Evolutionary conservation across 371 early-diverging fungal genomes (phyloP).

Genomic region (Quaeritorhiza haematococci): DNA sequence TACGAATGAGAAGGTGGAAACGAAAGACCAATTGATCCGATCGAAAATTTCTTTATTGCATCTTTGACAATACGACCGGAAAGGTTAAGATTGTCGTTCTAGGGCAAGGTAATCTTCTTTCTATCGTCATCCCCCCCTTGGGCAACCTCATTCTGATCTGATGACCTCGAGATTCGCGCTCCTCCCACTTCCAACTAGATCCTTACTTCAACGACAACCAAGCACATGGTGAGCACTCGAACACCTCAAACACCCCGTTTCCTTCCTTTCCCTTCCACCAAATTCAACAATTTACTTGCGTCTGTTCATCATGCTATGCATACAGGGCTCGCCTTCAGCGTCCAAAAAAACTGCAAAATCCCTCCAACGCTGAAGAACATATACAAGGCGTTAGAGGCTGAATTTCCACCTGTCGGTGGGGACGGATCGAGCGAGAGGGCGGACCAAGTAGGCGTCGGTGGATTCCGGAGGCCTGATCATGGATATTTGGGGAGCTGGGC

Average conservation of each 20-base stretch:
- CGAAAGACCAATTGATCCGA: constrained; percentile 65
- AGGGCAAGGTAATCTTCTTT: constrained; percentile 76
- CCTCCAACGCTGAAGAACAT: constrained; percentile 95
- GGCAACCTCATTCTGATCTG: not conserved
- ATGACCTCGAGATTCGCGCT: not conserved
- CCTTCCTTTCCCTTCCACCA: no score
- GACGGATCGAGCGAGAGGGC: no score
- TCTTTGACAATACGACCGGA: constrained; percentile 23
- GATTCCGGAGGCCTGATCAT: constrained; percentile 22
- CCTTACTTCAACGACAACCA: constrained; percentile 94
- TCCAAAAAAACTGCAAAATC: constrained; percentile 60
- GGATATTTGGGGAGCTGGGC: constrained; percentile 43
- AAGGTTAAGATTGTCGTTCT: constrained; percentile 81
- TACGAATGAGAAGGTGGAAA: constrained; percentile 42
- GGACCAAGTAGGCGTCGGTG: constrained; percentile 4
- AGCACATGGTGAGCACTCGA: constrained; percentile 86
- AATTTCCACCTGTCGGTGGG: no score
- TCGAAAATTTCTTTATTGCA: constrained; percentile 52
- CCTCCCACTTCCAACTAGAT: constrained; percentile 49
- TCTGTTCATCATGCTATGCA: not conserved
- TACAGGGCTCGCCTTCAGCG: constrained; percentile 67
- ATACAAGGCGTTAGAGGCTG: constrained; percentile 72
- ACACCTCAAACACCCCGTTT: no score
- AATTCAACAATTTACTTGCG: not conserved
- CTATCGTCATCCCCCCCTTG: not conserved